Evolutionary conservation across 2,329 filamentous ascomycete species (phyloP).

Genomic region (Penicillium sumatraense): DNA sequence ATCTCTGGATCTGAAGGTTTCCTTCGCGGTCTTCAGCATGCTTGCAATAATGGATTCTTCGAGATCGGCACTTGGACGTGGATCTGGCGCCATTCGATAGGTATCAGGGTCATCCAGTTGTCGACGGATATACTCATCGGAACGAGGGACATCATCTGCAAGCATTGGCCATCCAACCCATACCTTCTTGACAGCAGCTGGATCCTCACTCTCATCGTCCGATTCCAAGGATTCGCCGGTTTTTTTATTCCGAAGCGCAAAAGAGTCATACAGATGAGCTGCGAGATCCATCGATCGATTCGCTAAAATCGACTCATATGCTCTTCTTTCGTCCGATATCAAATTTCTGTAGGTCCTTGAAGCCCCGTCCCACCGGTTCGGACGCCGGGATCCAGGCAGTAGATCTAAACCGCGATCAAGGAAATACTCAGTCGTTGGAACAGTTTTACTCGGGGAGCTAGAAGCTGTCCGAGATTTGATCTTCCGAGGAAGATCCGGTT

Average conservation of each 20-base stretch:
- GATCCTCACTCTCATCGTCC: neutral
- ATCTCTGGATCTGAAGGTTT: conserved; percentile 58
- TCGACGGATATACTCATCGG: conserved; percentile 54
- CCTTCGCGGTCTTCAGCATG: conserved; percentile 70
- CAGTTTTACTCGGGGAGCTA: neutral
- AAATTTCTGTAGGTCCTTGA: conserved; percentile 79
- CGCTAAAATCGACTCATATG: conserved; percentile 67
- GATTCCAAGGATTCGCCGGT: conserved; percentile 21
- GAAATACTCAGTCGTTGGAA: conserved; percentile 16
- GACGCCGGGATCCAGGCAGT: conserved; percentile 46
- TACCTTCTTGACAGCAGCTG: conserved; percentile 36
- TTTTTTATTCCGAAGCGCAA: conserved; percentile 65
- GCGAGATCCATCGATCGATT: conserved; percentile 69
- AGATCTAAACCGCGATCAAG: conserved; percentile 27
- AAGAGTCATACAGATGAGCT: conserved; percentile 78
- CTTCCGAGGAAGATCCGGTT: neutral
- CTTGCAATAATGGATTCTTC: conserved; percentile 72
- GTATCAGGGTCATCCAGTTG: conserved; percentile 59
- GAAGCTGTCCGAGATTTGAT: neutral
- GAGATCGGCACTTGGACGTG: conserved; percentile 63
- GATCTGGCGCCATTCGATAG: conserved; percentile 50
- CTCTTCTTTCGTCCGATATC: conserved; percentile 79
- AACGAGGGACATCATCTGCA: conserved; percentile 63
- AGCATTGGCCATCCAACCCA: conserved; percentile 90
- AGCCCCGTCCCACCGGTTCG: conserved; percentile 64